Percentiles rank a stretch among this genome's conserved stretches.
phyloP scores from a whole-genome alignment of 768 basidiomycete species.

The Agrocybe chaxingu region DNA sequence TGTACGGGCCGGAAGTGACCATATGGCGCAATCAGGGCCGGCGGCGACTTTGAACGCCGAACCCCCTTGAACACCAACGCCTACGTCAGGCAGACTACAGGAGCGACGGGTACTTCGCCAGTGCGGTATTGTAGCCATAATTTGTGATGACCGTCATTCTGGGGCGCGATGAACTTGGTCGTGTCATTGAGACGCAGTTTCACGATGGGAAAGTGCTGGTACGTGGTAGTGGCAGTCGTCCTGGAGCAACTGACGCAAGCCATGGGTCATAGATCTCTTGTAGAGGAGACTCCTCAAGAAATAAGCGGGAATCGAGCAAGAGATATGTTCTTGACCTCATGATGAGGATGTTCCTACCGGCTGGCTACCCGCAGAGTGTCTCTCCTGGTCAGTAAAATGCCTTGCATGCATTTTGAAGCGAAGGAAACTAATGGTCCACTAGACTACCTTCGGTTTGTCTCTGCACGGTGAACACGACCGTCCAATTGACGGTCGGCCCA shows the following conservation, averaged over 20 bases:
- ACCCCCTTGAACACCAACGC: too few relatives aligned
- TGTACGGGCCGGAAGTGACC: too few relatives aligned
- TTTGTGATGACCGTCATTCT: neutral
- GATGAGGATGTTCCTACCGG: slow-evolving; percentile 54
- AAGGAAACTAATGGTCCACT: neutral
- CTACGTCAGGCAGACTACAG: too few relatives aligned
- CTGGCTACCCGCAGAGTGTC: slow-evolving; percentile 59
- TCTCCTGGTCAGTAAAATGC: slow-evolving; percentile 43
- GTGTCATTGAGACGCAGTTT: neutral
- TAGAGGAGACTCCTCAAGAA: neutral
- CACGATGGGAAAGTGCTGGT: neutral
- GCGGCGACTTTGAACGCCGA: too few relatives aligned
- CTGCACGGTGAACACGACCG: neutral
- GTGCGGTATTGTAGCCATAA: too few relatives aligned
- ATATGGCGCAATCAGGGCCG: too few relatives aligned
- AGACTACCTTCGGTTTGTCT: slow-evolving; percentile 55
- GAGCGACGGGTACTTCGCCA: too few relatives aligned
- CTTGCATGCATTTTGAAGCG: neutral
- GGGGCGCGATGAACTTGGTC: slow-evolving; percentile 4
- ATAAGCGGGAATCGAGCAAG: neutral
- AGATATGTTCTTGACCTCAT: slow-evolving; percentile 25
- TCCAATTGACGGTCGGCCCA: slow-evolving; percentile 21
- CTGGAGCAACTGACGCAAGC: neutral
- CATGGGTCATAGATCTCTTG: neutral
- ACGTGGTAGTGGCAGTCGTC: neutral